These are phyloP conservation scores for Coniochaeta hoffmannii DNA, from an alignment of 2,329 filamentous ascomycete genomes.

Conservation along the genomic window DNA sequence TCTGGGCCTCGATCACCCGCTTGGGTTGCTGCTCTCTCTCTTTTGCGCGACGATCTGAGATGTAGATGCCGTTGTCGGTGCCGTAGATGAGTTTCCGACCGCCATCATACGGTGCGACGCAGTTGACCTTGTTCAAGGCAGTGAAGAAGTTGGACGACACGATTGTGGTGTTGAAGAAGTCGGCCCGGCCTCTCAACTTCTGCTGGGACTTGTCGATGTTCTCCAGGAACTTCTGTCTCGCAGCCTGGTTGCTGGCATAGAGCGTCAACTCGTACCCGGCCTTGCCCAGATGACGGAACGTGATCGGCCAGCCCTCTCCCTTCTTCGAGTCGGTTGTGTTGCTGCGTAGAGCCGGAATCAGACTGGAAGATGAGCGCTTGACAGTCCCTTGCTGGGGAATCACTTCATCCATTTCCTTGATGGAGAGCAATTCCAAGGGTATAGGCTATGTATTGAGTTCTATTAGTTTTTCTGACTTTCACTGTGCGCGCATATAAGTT, in stretches of 20 bases:
- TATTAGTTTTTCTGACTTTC: not conserved
- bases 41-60: conserved; percentile 85
- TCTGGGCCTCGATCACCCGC: conserved; percentile 76
- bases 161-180: conserved; percentile 74
- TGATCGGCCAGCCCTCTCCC: conserved; percentile 82
- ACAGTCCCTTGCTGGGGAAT: conserved; percentile 72
- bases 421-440: conserved; percentile 84
- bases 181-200: conserved; percentile 75
- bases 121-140: conserved; percentile 77
- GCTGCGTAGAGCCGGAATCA: conserved; percentile 53
- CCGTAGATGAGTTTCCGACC: conserved; percentile 91
- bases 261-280: conserved; percentile 90
- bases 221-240: conserved; percentile 94
- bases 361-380: conserved; percentile 81
- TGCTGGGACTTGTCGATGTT: conserved; percentile 88
- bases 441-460: conserved; percentile 58
- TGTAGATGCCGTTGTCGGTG: conserved; percentile 87
- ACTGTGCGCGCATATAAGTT: not conserved
- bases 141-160: conserved; percentile 55
- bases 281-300: conserved; percentile 91
- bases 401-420: conserved; percentile 95
- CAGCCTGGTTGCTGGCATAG: conserved; percentile 77
- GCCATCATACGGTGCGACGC: conserved; percentile 88
- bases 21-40: conserved; percentile 64
- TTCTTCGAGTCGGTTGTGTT: conserved; percentile 48